Evolutionary conservation across 768 basidiomycete species (phyloP).

Genomic region (Macrolepiota dolichaula): DNA sequence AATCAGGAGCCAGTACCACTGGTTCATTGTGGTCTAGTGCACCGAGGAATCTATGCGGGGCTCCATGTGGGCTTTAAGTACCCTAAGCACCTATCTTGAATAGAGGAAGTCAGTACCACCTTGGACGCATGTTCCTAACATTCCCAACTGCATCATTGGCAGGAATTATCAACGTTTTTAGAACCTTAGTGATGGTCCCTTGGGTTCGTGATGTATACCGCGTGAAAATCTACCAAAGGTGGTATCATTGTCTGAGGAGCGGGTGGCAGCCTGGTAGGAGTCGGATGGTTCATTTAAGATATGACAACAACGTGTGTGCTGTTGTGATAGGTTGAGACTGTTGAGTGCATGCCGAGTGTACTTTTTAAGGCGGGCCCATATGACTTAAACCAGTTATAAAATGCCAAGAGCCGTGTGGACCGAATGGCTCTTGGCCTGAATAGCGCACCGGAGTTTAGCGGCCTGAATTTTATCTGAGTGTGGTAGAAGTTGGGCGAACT

Average conservation of each 20-base stretch:
- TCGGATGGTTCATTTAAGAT: not conserved
- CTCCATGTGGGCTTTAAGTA: slow-evolving; percentile 13
- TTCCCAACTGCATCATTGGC: slow-evolving; percentile 9
- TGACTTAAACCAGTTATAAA: no score
- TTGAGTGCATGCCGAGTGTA: no score
- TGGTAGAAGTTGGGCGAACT: no score
- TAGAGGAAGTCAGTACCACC: slow-evolving; percentile 17
- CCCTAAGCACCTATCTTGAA: slow-evolving; percentile 1
- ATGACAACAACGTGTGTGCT: not conserved
- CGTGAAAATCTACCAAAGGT: not conserved
- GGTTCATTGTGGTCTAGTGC: slow-evolving; percentile 23
- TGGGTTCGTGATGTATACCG: not conserved
- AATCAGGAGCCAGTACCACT: slow-evolving; percentile 27
- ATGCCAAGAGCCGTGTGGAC: no score
- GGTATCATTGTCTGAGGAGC: not conserved
- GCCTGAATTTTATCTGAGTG: no score
- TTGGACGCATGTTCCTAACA: slow-evolving; percentile 21
- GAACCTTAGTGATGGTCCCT: not conserved
- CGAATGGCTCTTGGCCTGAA: no score
- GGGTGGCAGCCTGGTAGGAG: not conserved
- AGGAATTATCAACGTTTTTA: not conserved
- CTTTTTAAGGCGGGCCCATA: no score
- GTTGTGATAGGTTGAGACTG: no score
- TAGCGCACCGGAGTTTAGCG: no score
- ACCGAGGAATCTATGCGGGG: slow-evolving; percentile 13